phyloP scores from a whole-genome alignment of 2,329 filamentous ascomycete species.

The Cyphellophora attinorum region DNA sequence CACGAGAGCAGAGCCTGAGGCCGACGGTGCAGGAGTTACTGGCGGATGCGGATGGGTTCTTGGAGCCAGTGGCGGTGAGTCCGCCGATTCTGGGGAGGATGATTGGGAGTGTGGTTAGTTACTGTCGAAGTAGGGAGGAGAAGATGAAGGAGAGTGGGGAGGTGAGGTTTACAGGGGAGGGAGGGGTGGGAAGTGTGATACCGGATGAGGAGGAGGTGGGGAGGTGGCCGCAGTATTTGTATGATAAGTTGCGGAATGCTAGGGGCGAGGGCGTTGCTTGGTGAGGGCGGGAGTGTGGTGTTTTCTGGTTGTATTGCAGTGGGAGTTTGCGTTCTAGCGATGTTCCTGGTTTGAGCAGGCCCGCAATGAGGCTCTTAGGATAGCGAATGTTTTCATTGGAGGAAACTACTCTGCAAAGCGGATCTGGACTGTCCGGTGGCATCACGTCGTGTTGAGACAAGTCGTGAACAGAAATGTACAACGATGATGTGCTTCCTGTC shows the following conservation, averaged over 20 bases:
- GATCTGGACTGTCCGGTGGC: no score
- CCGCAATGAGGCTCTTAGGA: no score
- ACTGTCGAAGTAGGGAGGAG: conserved; percentile 35
- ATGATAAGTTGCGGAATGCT: conserved; percentile 37
- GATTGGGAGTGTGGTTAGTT: conserved; percentile 49
- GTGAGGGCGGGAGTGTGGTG: conserved; percentile 7
- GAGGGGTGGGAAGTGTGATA: conserved; percentile 37
- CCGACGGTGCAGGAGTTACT: conserved; percentile 51
- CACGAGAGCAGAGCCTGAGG: conserved; percentile 46
- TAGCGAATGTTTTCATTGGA: no score
- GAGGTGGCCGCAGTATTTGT: conserved; percentile 38
- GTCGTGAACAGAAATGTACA: no score
- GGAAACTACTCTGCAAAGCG: no score
- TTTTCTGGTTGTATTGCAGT: no score
- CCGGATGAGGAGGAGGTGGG: conserved; percentile 48
- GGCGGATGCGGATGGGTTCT: conserved; percentile 44
- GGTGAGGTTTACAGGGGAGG: conserved; percentile 8
- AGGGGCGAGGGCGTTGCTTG: conserved; percentile 29
- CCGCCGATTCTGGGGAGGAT: conserved; percentile 53
- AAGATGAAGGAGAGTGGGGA: conserved; percentile 14
- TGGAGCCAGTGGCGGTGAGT: conserved; percentile 47
- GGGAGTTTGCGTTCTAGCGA: no score
- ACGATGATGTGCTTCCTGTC: no score
- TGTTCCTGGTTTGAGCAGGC: no score
- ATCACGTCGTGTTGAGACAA: no score